Conservation (phyloP, 352 stramenopile genomes). For the Achlya hypogyna region DNA sequence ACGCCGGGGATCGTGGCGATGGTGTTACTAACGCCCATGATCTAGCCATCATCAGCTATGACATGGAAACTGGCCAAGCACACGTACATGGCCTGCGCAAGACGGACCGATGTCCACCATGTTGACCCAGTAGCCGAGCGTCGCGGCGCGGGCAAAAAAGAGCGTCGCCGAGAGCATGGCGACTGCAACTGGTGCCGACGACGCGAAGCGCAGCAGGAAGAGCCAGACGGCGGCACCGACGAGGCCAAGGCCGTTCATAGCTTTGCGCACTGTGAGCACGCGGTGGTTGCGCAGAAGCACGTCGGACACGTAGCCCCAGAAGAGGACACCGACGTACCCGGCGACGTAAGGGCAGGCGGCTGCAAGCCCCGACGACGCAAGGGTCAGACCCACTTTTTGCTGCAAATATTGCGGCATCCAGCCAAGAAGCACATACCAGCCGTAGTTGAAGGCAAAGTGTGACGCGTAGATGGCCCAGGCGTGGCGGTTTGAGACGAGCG, state of each 20-base stretch:
- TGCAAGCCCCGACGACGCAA: constrained; percentile 51
- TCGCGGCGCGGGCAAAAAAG: constrained; percentile 63
- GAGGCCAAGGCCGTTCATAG: constrained; percentile 70
- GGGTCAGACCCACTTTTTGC: constrained; percentile 57
- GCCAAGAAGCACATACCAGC: constrained; percentile 79
- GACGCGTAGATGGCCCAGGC: constrained; percentile 79
- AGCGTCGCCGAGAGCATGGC: constrained; percentile 62
- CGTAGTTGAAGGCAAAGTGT: constrained; percentile 84
- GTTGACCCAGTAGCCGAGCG: constrained; percentile 83
- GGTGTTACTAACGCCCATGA: constrained; percentile 85
- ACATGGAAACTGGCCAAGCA: background rate
- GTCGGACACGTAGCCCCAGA: constrained; percentile 64
- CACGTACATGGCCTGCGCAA: constrained; percentile 49
- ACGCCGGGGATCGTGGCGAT: constrained; percentile 78
- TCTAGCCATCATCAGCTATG: background rate
- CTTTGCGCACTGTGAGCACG: constrained; percentile 62
- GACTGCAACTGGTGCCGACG: constrained; percentile 39
- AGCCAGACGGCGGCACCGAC: constrained; percentile 62
- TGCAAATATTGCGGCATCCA: constrained; percentile 86
- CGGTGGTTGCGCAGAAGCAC: constrained; percentile 48
- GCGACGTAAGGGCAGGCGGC: constrained; percentile 70
- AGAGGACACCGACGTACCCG: constrained; percentile 62
- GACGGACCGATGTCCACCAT: constrained; percentile 82
- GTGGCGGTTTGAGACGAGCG: constrained; percentile 50
- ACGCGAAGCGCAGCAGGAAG: constrained; percentile 54